phyloP scores from a whole-genome alignment of 495 filamentous ascomycete genomes.

The Mycothermus thermophilus region DNA sequence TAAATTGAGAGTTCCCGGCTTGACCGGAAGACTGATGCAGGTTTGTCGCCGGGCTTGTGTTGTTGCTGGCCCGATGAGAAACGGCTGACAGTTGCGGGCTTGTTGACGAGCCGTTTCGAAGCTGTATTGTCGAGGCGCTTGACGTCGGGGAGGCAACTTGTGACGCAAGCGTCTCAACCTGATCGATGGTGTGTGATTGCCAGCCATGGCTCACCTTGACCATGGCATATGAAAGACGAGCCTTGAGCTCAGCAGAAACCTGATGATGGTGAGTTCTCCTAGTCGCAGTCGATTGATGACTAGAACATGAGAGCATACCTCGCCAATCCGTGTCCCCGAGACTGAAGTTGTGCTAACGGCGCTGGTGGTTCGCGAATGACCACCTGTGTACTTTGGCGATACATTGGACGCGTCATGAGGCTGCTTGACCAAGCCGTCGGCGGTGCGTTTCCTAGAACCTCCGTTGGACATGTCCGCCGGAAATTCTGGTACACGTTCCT shows the following conservation, averaged over 20 bases:
- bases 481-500: slow-evolving; percentile 29
- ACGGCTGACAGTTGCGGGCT: slow-evolving; percentile 28
- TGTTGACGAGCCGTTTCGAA: slow-evolving; percentile 33
- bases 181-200: slow-evolving; percentile 52
- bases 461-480: slow-evolving; percentile 13
- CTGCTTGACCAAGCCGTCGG: slow-evolving; percentile 48
- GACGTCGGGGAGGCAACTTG: slow-evolving; percentile 46
- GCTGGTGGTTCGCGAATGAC: slow-evolving; percentile 59
- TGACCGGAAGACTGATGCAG: slow-evolving; percentile 11
- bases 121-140: slow-evolving; percentile 37
- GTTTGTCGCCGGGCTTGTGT: slow-evolving; percentile 17
- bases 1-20: slow-evolving; percentile 5
- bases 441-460: slow-evolving; percentile 45
- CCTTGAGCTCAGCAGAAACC: slow-evolving; percentile 62
- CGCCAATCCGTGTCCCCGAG: slow-evolving; percentile 52
- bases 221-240: slow-evolving; percentile 76
- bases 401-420: slow-evolving; percentile 23
- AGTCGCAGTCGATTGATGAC: background rate
- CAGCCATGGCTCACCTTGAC: slow-evolving; percentile 81
- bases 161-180: slow-evolving; percentile 55
- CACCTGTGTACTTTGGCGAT: slow-evolving; percentile 23
- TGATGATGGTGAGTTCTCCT: slow-evolving; percentile 16
- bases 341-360: slow-evolving; percentile 40
- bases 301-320: slow-evolving; percentile 36
- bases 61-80: slow-evolving; percentile 21